Evolutionary conservation across 352 stramenopile species (phyloP).

Genomic region (Thalassiosira oceanica): DNA sequence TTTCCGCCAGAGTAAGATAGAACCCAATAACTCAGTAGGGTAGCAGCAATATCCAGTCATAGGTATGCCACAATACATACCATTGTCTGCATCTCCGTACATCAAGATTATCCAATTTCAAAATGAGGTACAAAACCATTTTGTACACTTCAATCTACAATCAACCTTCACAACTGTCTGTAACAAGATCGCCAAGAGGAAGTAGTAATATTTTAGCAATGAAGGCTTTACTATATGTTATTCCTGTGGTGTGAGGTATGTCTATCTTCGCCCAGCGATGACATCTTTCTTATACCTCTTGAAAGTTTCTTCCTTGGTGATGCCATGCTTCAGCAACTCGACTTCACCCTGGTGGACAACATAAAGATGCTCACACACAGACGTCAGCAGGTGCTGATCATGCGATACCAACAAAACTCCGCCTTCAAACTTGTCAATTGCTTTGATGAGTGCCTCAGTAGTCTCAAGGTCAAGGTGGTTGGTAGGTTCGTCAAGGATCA

Average conservation of each 20-base stretch:
- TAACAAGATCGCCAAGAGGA: no score
- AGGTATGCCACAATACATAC: not conserved
- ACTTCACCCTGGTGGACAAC: constrained; percentile 75
- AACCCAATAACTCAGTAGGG: no score
- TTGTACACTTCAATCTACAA: not conserved
- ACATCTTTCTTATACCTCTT: constrained; percentile 74
- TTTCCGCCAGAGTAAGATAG: no score
- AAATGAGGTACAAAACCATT: not conserved
- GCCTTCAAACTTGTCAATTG: constrained; percentile 88
- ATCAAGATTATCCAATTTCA: not conserved
- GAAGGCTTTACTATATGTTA: no score
- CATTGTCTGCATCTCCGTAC: not conserved
- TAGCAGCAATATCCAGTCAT: not conserved
- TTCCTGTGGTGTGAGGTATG: no score
- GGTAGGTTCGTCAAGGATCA: constrained; percentile 85
- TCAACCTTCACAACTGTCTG: not conserved
- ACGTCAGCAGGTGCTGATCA: constrained; percentile 92
- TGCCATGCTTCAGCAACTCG: constrained; percentile 44
- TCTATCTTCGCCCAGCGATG: constrained; percentile 40
- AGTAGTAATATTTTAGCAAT: no score
- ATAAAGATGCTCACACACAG: constrained; percentile 91
- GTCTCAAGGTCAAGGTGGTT: constrained; percentile 85
- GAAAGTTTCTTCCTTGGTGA: constrained; percentile 62
- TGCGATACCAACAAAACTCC: constrained; percentile 92
- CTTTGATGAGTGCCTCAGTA: constrained; percentile 87